These are phyloP conservation scores for Paxillus rubicundulus DNA, from an alignment of 768 basidiomycete genomes.

Conservation along the genomic window DNA sequence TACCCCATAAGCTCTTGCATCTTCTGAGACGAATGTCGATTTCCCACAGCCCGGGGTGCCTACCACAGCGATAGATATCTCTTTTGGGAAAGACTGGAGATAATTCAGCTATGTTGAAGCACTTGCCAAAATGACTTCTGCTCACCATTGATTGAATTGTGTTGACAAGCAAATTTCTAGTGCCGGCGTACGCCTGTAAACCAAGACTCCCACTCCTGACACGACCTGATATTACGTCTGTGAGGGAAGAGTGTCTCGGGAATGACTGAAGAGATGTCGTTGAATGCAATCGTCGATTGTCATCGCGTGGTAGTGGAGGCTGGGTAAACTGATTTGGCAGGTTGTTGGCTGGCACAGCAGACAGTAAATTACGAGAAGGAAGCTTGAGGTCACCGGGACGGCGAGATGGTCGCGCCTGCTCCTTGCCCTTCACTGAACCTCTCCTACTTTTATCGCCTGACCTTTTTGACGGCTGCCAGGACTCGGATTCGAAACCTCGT, in stretches of 20 bases:
- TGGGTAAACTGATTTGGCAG: conserved; percentile 38
- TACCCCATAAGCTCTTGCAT: conserved; percentile 61
- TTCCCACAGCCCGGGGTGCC: conserved; percentile 84
- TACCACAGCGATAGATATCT: conserved; percentile 70
- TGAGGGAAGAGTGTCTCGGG: conserved; percentile 29
- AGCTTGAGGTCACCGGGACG: conserved; percentile 63
- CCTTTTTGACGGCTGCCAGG: conserved; percentile 43
- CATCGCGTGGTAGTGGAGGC: conserved; percentile 37
- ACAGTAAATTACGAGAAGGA: conserved; percentile 50
- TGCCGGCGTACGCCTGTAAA: conserved; percentile 33
- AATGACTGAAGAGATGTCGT: conserved; percentile 40
- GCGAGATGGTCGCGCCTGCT: conserved; percentile 39
- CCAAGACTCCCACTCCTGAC: conserved; percentile 63
- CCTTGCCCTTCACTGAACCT: conserved; percentile 48
- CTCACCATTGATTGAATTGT: conserved; percentile 25
- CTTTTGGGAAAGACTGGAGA: conserved; percentile 26
- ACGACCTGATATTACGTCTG: conserved; percentile 41
- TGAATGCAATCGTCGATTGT: conserved; percentile 37
- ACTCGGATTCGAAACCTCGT: conserved; percentile 54
- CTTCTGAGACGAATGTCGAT: conserved; percentile 74
- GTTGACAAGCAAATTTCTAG: conserved; percentile 19
- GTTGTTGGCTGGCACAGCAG: conserved; percentile 29
- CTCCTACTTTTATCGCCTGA: conserved; percentile 44
- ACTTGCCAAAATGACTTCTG: not conserved
- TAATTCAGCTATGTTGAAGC: conserved; percentile 6